These are phyloP conservation scores for Globisporangium echinulatum DNA, from an alignment of 352 stramenopile genomes.

Conservation along the genomic window DNA sequence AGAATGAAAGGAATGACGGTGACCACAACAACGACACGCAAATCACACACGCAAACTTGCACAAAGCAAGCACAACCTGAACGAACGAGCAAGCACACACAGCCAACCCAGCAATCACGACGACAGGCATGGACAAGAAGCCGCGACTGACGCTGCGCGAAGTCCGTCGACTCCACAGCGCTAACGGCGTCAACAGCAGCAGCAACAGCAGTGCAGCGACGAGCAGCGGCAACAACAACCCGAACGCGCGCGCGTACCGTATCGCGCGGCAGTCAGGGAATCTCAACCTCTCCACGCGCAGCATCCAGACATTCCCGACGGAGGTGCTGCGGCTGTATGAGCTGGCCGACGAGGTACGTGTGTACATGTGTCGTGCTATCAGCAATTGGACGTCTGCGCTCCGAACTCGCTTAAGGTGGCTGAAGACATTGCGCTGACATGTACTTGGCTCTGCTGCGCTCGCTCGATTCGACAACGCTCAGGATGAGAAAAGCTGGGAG, in stretches of 20 bases:
- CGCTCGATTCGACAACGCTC: not conserved
- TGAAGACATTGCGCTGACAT: not conserved
- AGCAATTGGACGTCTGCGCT: not conserved
- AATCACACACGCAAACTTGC: too few species aligned
- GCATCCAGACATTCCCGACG: slow-evolving; percentile 39
- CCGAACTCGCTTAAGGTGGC: not conserved
- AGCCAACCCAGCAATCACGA: too few species aligned
- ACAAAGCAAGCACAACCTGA: too few species aligned
- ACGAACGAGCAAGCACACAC: too few species aligned
- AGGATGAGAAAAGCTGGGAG: slow-evolving; percentile 73
- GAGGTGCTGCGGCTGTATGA: slow-evolving; percentile 62
- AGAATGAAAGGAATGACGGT: too few species aligned
- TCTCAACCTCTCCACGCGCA: slow-evolving; percentile 58
- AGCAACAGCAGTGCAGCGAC: slow-evolving; percentile 1
- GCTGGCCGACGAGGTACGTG: slow-evolving; percentile 38
- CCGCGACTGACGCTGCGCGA: slow-evolving; percentile 35
- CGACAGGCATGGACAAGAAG: slow-evolving; percentile 22
- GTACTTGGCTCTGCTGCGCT: not conserved
- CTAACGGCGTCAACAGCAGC: not conserved
- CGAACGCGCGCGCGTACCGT: slow-evolving; percentile 31
- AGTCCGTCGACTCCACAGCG: slow-evolving; percentile 24
- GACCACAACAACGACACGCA: too few species aligned
- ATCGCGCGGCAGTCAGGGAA: slow-evolving; percentile 47
- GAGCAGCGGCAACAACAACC: slow-evolving; percentile 14
- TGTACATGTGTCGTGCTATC: not conserved